Conservation (phyloP, 2,329 filamentous ascomycete species). For the Colletotrichum orchidophilum region DNA sequence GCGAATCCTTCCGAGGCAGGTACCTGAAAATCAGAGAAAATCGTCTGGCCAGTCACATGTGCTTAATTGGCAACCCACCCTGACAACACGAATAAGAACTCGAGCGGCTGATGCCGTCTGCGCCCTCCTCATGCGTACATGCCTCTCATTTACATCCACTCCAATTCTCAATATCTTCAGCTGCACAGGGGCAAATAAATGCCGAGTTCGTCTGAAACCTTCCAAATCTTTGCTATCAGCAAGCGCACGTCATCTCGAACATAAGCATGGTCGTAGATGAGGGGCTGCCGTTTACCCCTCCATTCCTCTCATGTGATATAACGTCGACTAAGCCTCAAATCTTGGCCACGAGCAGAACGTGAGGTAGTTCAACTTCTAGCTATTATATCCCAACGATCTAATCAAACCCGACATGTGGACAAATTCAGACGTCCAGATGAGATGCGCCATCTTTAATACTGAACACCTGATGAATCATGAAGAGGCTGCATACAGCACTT, state of each 20-base stretch:
- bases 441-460: neutral
- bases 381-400: neutral
- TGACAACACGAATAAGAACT: slow-evolving; percentile 30
- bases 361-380: neutral
- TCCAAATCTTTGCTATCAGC: neutral
- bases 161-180: neutral
- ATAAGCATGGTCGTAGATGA: neutral
- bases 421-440: neutral
- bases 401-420: neutral
- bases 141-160: neutral
- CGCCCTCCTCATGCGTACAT: neutral
- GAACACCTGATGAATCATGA: no score
- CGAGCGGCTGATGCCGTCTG: slow-evolving; percentile 8
- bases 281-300: neutral
- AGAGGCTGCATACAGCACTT: no score
- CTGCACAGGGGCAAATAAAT: neutral
- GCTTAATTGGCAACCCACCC: slow-evolving; percentile 19
- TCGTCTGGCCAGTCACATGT: slow-evolving; percentile 13
- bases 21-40: neutral
- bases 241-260: neutral
- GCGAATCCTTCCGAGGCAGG: slow-evolving; percentile 10
- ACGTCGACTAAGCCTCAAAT: neutral
- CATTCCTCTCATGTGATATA: neutral
- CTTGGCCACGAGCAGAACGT: neutral
- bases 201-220: neutral